Evolutionary conservation across 352 stramenopile species (phyloP), one percentile per base, ranked within the genome.

Genomic region (Globisporangium alternatum): DNA sequence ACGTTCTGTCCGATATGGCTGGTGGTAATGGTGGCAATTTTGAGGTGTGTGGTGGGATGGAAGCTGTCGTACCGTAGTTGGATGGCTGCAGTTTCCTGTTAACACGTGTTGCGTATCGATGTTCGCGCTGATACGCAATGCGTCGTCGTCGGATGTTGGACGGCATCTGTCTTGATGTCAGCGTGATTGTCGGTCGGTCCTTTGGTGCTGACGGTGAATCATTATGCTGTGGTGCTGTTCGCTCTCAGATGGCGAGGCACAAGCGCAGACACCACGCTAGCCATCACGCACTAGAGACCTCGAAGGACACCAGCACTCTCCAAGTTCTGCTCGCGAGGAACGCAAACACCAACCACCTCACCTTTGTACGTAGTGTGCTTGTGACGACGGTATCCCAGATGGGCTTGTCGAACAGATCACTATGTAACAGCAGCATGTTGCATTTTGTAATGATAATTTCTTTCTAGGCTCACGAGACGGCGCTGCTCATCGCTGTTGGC

Each of bases 401-500:
- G 35, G 35, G 13, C 35, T 41, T 0, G 5, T 41, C 35, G 35
- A 39, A 39, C 8, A 39, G 33, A 41, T 41, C 35, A 15, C 9
- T 41, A 39, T 12, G 7, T 33, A 41, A 41, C 9, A 41, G 8
- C 21, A 5, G 30, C 2, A 45, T 17, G 9, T 49, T 5, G 2
- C 12, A 28, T 5, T 7, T 28, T 56, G n/a, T 13, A 28, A 13
- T n/a, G 12, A 13, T 59, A 21, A n/a, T n/a, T n/a, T n/a, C n/a
- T 28, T 4, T 10, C 9, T 55, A 77, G 69, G 62, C 65, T n/a
- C 68, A 68, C 33, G 69, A 85, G 33, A 77, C 67, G 28, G 56
- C 74, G 19, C 65, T 86, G n/a, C 65, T 78, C 2, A 57, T 81
- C 25, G 70, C 69, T 8, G 44, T 74, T 3, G 69, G 77, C 41